Percentiles rank a stretch among this genome's conserved stretches.
Evolutionary conservation across 2,329 filamentous ascomycete genomes (phyloP).

Genomic region (Microsporum canis): DNA sequence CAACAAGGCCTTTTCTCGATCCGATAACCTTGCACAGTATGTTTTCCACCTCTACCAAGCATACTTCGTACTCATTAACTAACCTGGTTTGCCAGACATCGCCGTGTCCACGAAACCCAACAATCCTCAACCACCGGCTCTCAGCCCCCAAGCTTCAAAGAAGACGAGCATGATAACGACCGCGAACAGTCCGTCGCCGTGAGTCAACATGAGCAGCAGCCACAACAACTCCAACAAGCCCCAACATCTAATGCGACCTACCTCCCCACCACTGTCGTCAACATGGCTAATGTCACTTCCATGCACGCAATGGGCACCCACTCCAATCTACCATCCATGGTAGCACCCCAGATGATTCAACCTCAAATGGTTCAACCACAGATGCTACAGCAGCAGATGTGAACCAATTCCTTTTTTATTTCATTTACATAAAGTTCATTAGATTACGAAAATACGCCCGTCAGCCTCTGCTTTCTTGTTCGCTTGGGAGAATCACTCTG

Average conservation of each 20-base stretch:
- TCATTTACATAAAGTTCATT: constrained; percentile 1
- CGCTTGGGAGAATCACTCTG: not conserved
- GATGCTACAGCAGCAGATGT: constrained; percentile 22
- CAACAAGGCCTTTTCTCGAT: constrained; percentile 97
- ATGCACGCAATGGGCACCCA: constrained; percentile 29
- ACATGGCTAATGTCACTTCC: constrained; percentile 26
- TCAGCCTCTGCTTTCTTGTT: constrained; percentile 1
- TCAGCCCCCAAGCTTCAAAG: constrained; percentile 35
- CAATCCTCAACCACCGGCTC: constrained; percentile 42
- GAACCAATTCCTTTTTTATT: constrained; percentile 11
- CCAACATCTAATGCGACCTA: constrained; percentile 12
- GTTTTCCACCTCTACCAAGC: constrained; percentile 20
- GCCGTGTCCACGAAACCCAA: constrained; percentile 68
- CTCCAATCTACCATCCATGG: constrained; percentile 31
- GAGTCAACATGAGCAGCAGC: not conserved
- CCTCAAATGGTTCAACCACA: constrained; percentile 33
- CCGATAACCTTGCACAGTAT: constrained; percentile 97
- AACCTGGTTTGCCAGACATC: constrained; percentile 42
- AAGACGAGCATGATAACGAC: constrained; percentile 79
- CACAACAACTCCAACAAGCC: constrained; percentile 5
- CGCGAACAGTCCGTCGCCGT: constrained; percentile 43
- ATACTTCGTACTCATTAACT: not conserved
- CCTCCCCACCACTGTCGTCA: constrained; percentile 22
- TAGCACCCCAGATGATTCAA: constrained; percentile 32
- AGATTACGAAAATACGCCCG: constrained; percentile 1